phyloP scores from a whole-genome alignment of 2,329 filamentous ascomycete species.

The Monilinia vaccinii-corymbosi region DNA sequence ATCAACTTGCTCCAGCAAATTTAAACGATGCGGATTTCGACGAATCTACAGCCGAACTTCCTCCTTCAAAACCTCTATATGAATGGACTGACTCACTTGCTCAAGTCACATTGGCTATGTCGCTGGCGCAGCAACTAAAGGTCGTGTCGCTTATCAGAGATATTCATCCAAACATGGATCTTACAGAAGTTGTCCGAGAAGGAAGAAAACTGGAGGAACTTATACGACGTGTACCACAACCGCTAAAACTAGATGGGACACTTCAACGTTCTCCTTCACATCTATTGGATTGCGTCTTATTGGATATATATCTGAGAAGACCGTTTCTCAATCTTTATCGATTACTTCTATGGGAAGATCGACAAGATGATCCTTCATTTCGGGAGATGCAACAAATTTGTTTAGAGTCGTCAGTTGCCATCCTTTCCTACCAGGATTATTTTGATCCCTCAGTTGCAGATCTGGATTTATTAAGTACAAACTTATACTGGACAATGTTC shows the following conservation, averaged over 20 bases:
- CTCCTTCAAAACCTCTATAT: constrained; percentile 9
- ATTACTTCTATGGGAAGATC: constrained; percentile 2
- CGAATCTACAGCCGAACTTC: constrained; percentile 10
- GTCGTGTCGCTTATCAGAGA: constrained; percentile 2
- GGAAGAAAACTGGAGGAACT: constrained; percentile 8
- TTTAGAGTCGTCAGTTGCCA: constrained; percentile 11
- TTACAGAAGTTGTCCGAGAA: background rate
- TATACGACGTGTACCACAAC: background rate
- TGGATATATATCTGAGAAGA: constrained; percentile 12
- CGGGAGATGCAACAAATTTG: constrained; percentile 5
- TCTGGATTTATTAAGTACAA: constrained; percentile 2
- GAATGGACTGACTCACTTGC: constrained; percentile 13
- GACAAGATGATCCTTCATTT: constrained; percentile 3
- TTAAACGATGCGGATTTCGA: constrained; percentile 13
- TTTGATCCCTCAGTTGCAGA: constrained; percentile 11
- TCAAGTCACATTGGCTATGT: constrained; percentile 10
- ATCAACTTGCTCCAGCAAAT: constrained; percentile 42
- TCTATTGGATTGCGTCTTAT: constrained; percentile 8
- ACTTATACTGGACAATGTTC: constrained; percentile 13
- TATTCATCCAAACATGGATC: background rate
- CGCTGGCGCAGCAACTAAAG: constrained; percentile 10
- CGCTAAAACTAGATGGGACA: background rate
- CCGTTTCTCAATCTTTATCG: constrained; percentile 11
- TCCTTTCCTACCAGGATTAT: constrained; percentile 14
- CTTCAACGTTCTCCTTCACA: background rate